These are phyloP conservation scores for Salicornia ramosissima DNA, from an alignment of 148 eudicot genomes.

Conservation along the genomic window DNA sequence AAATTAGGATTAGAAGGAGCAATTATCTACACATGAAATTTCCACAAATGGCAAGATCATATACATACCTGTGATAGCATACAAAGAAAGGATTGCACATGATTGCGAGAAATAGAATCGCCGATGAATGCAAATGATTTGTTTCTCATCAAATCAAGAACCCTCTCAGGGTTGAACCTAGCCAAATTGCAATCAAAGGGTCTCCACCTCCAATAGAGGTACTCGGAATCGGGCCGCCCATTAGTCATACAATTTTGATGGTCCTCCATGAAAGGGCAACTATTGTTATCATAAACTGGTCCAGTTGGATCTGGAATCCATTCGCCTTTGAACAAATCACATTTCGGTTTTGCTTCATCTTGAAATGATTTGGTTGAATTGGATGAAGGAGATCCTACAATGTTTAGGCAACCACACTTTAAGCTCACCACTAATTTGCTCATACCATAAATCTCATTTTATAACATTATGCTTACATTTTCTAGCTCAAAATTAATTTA, in stretches of 20 bases:
- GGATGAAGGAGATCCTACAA: constrained; percentile 14
- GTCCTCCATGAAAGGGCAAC: constrained; percentile 48
- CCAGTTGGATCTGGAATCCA: constrained; percentile 59
- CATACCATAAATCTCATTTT: background rate
- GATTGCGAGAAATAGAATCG: constrained; percentile 84
- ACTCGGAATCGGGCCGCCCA: constrained; percentile 73
- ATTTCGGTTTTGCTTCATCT: constrained; percentile 36
- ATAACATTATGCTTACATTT: background rate
- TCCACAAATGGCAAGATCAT: background rate
- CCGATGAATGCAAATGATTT: constrained; percentile 80
- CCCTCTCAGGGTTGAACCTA: constrained; percentile 44
- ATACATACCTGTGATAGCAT: constrained; percentile 78
- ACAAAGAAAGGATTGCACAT: constrained; percentile 81
- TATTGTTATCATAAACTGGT: constrained; percentile 55
- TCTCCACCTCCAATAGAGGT: constrained; percentile 73
- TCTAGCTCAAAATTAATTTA: background rate
- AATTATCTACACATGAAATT: background rate
- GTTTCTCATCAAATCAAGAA: constrained; percentile 54
- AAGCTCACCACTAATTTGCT: background rate
- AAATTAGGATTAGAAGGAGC: background rate
- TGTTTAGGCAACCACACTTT: background rate
- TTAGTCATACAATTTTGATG: constrained; percentile 81
- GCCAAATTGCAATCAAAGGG: constrained; percentile 60
- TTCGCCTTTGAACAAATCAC: constrained; percentile 66
- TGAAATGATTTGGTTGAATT: background rate